A percentile compares a stretch with the other conserved stretches of the same genome.
These are phyloP conservation scores for Boeremia lycopersici DNA, from an alignment of 2,329 filamentous ascomycete genomes.

Conservation along the genomic window DNA sequence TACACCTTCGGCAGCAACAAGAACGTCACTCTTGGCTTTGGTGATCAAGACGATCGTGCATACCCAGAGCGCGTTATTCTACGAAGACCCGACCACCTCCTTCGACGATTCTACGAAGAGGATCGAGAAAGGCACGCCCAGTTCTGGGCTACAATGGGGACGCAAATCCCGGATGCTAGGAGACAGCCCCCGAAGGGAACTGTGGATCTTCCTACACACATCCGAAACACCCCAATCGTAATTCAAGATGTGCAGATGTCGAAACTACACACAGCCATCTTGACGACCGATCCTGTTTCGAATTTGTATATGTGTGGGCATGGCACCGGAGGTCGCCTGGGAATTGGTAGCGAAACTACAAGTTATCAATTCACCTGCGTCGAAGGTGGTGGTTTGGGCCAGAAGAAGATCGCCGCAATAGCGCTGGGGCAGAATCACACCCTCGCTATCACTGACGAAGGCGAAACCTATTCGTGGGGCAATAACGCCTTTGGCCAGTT, in stretches of 20 bases:
- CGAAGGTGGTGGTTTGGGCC: conserved; percentile 72
- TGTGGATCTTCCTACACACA: conserved; percentile 71
- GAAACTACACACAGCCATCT: conserved; percentile 86
- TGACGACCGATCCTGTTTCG: conserved; percentile 84
- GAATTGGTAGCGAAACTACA: conserved; percentile 87
- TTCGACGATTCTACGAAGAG: conserved; percentile 75
- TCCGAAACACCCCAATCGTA: conserved; percentile 72
- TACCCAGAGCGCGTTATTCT: conserved; percentile 84
- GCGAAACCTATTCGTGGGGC: conserved; percentile 96
- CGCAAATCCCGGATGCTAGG: conserved; percentile 28
- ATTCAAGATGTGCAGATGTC: conserved; percentile 86
- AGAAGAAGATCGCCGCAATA: conserved; percentile 76
- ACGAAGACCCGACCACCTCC: conserved; percentile 75
- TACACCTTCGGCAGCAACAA: conserved; percentile 97
- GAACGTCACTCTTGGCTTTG: conserved; percentile 88
- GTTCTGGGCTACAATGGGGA: conserved; percentile 48
- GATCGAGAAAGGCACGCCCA: conserved; percentile 59
- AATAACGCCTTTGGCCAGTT: conserved; percentile 85
- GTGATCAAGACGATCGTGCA: conserved; percentile 94
- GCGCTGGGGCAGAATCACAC: conserved; percentile 92
- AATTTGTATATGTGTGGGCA: conserved; percentile 95
- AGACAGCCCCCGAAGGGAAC: conserved; percentile 44
- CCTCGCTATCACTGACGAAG: conserved; percentile 80
- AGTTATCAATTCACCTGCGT: conserved; percentile 86
- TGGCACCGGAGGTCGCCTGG: conserved; percentile 86